Base-by-base conservation (phyloP, 441 rosid species). In the Kokia cookei region DNA sequence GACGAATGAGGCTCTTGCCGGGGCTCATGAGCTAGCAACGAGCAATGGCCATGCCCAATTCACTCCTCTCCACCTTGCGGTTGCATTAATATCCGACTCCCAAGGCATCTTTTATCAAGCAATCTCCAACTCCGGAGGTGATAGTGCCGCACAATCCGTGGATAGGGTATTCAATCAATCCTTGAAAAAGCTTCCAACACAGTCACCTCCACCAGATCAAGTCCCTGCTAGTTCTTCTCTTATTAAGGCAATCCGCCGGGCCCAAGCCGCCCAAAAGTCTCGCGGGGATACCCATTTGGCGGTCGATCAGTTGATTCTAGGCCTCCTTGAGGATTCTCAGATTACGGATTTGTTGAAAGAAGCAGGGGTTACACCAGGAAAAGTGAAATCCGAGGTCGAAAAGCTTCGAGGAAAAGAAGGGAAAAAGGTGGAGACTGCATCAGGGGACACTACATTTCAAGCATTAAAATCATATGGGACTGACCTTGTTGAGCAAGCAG, bases 291-390 rank as follows among this genome's bases (percentile, higher is more conserved):
- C 90, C 12, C 95, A 93, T 80, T 76, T 94, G 65, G 96, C 99
- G 13, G 93, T 90, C 1, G 99, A 94, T 86, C 96, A 85, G 78
- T 65, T 94, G 77, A 84, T 94, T 37, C 71, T 94, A 42, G 99
- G 99, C 26, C 80, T 93, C n/a, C 90, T 94, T 3, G 97, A 91
- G 83, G 99, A 94, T 84, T 93, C 98, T 32, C 99, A 93, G 43
- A 83, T 94, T 12, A 72, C 86, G 0, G 98, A 90, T 43, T 77
- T 93, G 77, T 77, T 91, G 51, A 93, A 83, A 47, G 96, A 93
- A 74, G 91, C 91, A 0, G 97, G 97, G 32, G 79, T 94, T 54
- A 77, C 84, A 0, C 2, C 86, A 0, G 84, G 88, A 5, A 83
- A 55, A 72, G 84, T 93, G 24, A 94, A 89, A 71, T 82, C 97